phyloP scores from a whole-genome alignment of 805 yeast species.

The Candida coquimbonensis region DNA sequence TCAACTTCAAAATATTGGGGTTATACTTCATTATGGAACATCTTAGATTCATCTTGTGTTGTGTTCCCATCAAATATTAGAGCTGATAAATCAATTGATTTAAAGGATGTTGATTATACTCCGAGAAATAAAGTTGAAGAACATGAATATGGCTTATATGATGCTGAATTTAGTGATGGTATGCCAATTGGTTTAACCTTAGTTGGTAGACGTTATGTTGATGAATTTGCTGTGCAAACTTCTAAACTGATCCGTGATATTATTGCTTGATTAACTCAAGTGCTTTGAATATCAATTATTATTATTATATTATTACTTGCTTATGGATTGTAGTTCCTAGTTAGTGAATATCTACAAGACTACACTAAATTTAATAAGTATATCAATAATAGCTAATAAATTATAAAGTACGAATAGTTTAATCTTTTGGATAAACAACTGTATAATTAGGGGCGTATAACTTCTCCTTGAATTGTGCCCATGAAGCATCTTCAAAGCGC shows the following conservation, averaged over 20 bases:
- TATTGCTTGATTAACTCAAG: neutral
- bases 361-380: too few species aligned
- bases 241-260: slow-evolving; percentile 22
- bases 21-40: slow-evolving; percentile 67
- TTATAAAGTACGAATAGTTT: too few species aligned
- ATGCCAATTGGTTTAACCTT: slow-evolving; percentile 47
- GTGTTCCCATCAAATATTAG: slow-evolving; percentile 45
- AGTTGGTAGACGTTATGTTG: slow-evolving; percentile 43
- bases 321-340: too few species aligned
- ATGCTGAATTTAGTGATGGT: slow-evolving; percentile 45
- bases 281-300: too few species aligned
- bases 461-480: too few species aligned
- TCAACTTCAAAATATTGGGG: slow-evolving; percentile 69
- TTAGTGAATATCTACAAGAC: too few species aligned
- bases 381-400: too few species aligned
- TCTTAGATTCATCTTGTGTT: slow-evolving; percentile 65
- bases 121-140: slow-evolving; percentile 26
- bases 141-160: slow-evolving; percentile 22
- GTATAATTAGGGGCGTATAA: too few species aligned
- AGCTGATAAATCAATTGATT: slow-evolving; percentile 38
- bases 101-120: slow-evolving; percentile 28
- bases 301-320: too few species aligned
- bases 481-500: too few species aligned
- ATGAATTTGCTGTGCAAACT: slow-evolving; percentile 41
- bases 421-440: too few species aligned